Evolutionary conservation across 345 rosid species (phyloP), one percentile per base, ranked within the genome.

Genomic region (Luvunga scandens): DNA sequence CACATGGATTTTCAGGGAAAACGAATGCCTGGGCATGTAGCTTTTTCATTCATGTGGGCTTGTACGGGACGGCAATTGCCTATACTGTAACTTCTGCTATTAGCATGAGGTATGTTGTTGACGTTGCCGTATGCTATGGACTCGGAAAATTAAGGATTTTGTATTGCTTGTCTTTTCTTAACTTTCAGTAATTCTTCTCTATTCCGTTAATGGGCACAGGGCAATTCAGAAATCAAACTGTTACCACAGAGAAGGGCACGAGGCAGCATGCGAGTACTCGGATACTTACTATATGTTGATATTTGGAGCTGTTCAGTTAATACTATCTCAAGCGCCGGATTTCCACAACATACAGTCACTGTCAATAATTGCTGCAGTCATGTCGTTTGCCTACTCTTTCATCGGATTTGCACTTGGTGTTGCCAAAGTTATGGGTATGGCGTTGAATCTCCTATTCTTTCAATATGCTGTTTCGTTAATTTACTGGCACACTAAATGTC

Each of bases 321-420:
- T 88, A 25, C 36, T 89, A 27, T 86, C 95, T 7, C 91, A 89
- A 71, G 84, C 83, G 62, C 91, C 91, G 12, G 84, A 89, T 82
- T 88, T 86, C 68, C 90, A 89, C 71, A 83, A 85, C 82, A 80
- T 91, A 67, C 39, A 69, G 30, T 88, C 90, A 88, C 86, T 91
- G 19, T 91, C 95, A 1, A 8, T 85, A 30, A 7, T 85, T 36
- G 89, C 95, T 65, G 90, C 92, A 8, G 21, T 76, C 77, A 89
- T 89, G 95, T 87, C 92, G 72, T 85, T 88, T 38, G 21, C 87
- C 55, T 91, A 91, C 73, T 57, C 95, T 57, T 83, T 65, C 30
- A 88, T 86, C 0, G 95, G 95, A 64, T 66, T 84, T 1, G 91
- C 72, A 60, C 92, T 91, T 64, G 91, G 92, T 65, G 2, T 89